Base-by-base conservation (phyloP, 257 asterid species). In the Fraxinus cuspidata region DNA sequence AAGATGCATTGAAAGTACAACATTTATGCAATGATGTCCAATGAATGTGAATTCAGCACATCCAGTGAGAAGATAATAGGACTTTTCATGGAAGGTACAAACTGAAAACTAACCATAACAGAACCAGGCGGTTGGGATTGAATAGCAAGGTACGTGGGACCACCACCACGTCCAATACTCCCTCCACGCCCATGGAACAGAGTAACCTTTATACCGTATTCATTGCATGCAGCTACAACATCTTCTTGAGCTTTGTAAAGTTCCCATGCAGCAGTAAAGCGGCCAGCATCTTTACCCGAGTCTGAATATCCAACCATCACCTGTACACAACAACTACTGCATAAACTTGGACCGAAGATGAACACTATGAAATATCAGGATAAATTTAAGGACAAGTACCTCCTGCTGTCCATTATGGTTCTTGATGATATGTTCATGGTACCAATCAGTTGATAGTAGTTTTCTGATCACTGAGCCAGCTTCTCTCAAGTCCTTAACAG, bases 91-190 rank as follows among this genome's bases (percentile, higher is more conserved):
- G 31, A 42, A 47, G 60, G 34, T 23, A 18, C 64, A 18, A n/a
- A 53, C 12, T 18, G 40, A 53, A 70, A 85, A 71, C 89, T 87
- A 75, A 94, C 98, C 99, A 91, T 91, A 75, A 94, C 98, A 18
- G 99, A 92, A 68, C 99, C 99, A 49, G 98, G 99, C 0, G 99
- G 99, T 68, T 94, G 99, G 76, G 99, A 94, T 83, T 92, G 99
- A 82, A 94, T 94, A 70, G 99, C 99, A 64, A 94, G 90, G 84
- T 90, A 81, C 7, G 99, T 94, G 11, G 98, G 99, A 73, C 99
- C 99, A 67, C 99, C 99, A 75, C 99, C 99, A 28, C 99, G 98
- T 9, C 99, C 99, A 53, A 94, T 94, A 83, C 99, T 94, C 78
- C 99, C 99, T 72, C 99, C 99, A 34, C 98, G 97, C 23, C 99